Evolutionary conservation across 2,329 filamentous ascomycete species (phyloP), one percentile per base, ranked within the genome.

Genomic region (Periconia macrospinosa): DNA sequence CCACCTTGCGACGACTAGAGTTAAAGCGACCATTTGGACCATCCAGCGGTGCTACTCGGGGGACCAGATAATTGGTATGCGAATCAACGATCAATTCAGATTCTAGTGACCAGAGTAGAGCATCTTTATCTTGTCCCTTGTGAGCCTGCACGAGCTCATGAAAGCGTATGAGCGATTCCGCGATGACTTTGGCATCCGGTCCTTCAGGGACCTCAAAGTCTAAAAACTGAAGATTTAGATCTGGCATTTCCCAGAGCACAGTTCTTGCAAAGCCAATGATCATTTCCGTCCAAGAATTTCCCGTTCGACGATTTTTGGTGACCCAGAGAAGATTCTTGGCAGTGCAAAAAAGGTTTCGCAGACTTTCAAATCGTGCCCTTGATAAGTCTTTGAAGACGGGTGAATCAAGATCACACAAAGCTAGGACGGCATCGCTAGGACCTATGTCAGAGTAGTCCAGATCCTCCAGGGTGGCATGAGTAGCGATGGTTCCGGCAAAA

Each of bases 21-120:
- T 68, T 68, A 37, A 61, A 61, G 3, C 66, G 60, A 18, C 61
- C 52, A 47, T 69, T 68, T 14, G 30, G n/a, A 10, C 15, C 6
- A 1, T 19, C 35, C 1, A 23, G 23, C 11, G 40, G 49, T 3
- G 50, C 17, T 8, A 58, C 37, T 15, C 33, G 43, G 3, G 52
- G 57, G 5, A 37, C 18, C n/a, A 52, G 42, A 10, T 33, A 18
- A 13, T 20, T n/a, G 3, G 47, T 44, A 15, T 50, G 35, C 47
- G 30, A 33, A 7, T 48, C 45, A 27, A 37, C 18, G 2, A 45
- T 43, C 3, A 53, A 13, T 37, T 55, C 53, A 27, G 14, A 14
- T 8, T 52, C 17, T 3, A 43, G 53, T 19, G 30, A 33, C 30
- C 35, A 30, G 27, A 44, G 45, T 6, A 43, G 27, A 1, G 30